Percentiles rank a stretch among this genome's conserved stretches.
Conservation (phyloP, 2,329 filamentous ascomycete genomes). For the Septoria petroselini region DNA sequence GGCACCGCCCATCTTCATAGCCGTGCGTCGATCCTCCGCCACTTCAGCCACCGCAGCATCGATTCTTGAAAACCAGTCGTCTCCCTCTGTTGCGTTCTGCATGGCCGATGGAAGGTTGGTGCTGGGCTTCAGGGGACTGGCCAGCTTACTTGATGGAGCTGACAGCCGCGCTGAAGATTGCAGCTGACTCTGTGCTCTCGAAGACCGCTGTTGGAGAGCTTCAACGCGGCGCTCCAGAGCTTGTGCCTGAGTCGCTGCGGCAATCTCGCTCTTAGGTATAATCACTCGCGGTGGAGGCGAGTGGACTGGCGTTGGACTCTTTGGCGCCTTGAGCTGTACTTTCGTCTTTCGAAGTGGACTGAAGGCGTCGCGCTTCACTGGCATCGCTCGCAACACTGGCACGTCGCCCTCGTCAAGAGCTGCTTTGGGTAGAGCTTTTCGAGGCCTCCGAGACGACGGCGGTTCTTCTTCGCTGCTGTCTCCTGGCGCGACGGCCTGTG, state of each 20-base stretch:
- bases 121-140: not conserved
- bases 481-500: not conserved
- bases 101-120: not conserved
- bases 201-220: not conserved
- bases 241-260: constrained; percentile 8
- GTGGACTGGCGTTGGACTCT: constrained; percentile 1
- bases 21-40: not conserved
- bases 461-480: constrained; percentile 2
- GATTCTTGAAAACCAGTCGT: constrained; percentile 9
- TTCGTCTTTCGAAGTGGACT: constrained; percentile 5
- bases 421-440: constrained; percentile 9
- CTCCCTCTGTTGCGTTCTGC: not conserved
- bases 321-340: not conserved
- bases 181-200: not conserved
- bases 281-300: constrained; percentile 8
- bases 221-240: constrained; percentile 4
- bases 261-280: constrained; percentile 6
- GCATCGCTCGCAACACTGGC: not conserved
- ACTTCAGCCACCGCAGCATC: constrained; percentile 10
- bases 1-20: not conserved
- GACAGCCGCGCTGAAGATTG: not conserved
- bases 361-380: not conserved
- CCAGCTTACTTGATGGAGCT: not conserved
- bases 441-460: constrained; percentile 3
- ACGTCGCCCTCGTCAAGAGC: constrained; percentile 4